A percentile compares a stretch with the other conserved stretches of the same genome.
Evolutionary conservation across 768 basidiomycete species (phyloP).

Genomic region (Roridomyces roridus): DNA sequence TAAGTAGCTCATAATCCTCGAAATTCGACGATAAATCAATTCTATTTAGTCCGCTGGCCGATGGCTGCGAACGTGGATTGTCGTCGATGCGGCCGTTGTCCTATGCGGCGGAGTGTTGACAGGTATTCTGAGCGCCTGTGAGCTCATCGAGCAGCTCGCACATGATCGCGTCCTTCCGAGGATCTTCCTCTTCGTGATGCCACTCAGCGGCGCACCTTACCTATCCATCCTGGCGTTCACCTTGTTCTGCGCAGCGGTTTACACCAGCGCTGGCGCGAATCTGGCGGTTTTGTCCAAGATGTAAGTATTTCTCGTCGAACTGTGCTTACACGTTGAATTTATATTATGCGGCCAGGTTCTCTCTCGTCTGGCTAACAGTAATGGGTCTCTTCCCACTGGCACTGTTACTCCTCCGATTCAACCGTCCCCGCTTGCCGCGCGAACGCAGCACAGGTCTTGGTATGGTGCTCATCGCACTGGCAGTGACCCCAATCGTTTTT

Average conservation of each 20-base stretch:
- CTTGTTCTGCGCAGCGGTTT: slow-evolving; percentile 56
- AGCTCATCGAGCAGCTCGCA: slow-evolving; percentile 62
- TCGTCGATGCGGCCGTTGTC: slow-evolving; percentile 72
- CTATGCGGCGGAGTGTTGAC: slow-evolving; percentile 75
- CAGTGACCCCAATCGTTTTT: slow-evolving; percentile 50
- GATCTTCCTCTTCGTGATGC: slow-evolving; percentile 53
- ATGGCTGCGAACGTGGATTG: slow-evolving; percentile 69
- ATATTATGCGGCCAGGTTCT: slow-evolving; percentile 59
- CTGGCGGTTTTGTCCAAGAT: slow-evolving; percentile 64
- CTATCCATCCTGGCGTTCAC: slow-evolving; percentile 58
- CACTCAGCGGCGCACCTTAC: slow-evolving; percentile 57
- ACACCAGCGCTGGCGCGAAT: slow-evolving; percentile 61
- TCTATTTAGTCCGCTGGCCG: slow-evolving; percentile 58
- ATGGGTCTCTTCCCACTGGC: slow-evolving; percentile 71
- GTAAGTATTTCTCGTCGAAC: slow-evolving; percentile 39
- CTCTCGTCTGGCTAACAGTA: slow-evolving; percentile 68
- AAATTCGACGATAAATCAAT: no score
- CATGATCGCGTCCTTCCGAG: slow-evolving; percentile 65
- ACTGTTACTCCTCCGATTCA: slow-evolving; percentile 66
- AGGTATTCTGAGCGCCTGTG: slow-evolving; percentile 65
- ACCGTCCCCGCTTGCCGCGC: slow-evolving; percentile 63
- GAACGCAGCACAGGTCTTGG: slow-evolving; percentile 43
- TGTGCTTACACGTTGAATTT: no score
- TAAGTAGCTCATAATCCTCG: neutral
- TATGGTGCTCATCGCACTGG: slow-evolving; percentile 47